Evolutionary conservation across 2,329 filamentous ascomycete genomes (phyloP).

Genomic region (Pseudogymnoascus sp.): DNA sequence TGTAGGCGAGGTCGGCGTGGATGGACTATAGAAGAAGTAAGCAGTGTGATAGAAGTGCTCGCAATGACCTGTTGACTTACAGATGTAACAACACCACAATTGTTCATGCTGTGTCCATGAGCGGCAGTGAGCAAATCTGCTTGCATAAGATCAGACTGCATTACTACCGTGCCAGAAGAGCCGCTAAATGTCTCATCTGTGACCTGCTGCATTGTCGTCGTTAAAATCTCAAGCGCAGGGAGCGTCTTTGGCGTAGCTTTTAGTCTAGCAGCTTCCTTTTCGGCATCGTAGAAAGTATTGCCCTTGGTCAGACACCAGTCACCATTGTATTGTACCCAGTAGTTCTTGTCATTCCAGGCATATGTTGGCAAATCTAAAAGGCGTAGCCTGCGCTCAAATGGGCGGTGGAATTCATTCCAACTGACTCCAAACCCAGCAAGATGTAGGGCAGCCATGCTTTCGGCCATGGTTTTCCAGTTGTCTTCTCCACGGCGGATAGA

Average conservation of each 20-base stretch:
- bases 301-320: slow-evolving; percentile 56
- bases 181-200: slow-evolving; percentile 43
- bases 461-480: slow-evolving; percentile 46
- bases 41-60: background rate
- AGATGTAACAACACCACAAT: slow-evolving; percentile 35
- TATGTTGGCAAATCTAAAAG: slow-evolving; percentile 51
- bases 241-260: slow-evolving; percentile 15
- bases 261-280: slow-evolving; percentile 32
- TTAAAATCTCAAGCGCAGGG: slow-evolving; percentile 15
- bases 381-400: slow-evolving; percentile 44
- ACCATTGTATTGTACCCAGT: slow-evolving; percentile 38
- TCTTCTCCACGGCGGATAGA: slow-evolving; percentile 48
- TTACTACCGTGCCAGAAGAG: slow-evolving; percentile 40
- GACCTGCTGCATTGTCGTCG: slow-evolving; percentile 44
- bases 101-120: slow-evolving; percentile 48
- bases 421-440: slow-evolving; percentile 54
- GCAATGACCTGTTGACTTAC: slow-evolving; percentile 26
- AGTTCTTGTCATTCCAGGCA: slow-evolving; percentile 53
- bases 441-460: slow-evolving; percentile 53
- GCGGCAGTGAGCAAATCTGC: slow-evolving; percentile 44
- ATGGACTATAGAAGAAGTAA: slow-evolving; percentile 40
- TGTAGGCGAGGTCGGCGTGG: slow-evolving; percentile 54
- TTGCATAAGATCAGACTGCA: slow-evolving; percentile 45
- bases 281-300: slow-evolving; percentile 40
- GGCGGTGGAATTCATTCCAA: slow-evolving; percentile 50